Percentiles rank a stretch among this genome's conserved stretches.
Conservation (phyloP, 1,284 basidiomycete species). For the Pyrrhoderma lamaoense region DNA sequence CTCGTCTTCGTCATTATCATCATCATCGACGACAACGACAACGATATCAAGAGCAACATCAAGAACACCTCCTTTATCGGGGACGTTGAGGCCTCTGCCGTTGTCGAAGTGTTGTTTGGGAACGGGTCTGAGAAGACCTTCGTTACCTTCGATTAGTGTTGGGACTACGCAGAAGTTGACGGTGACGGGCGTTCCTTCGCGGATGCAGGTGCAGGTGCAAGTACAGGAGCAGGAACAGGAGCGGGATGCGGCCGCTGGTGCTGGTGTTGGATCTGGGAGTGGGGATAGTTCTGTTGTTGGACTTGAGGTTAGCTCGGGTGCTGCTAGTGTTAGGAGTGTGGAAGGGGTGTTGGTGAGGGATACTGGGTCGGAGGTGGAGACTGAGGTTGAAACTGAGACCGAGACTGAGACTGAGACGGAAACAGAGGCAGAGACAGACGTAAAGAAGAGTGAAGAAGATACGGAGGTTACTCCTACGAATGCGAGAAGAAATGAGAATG, state of each 20-base stretch:
- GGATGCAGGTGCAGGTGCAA: background rate
- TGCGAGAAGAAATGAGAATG: slow-evolving; percentile 38
- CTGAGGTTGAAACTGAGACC: slow-evolving; percentile 49
- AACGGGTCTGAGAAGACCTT: background rate
- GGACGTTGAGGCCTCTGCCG: slow-evolving; percentile 8
- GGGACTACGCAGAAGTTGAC: slow-evolving; percentile 11
- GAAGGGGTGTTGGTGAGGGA: slow-evolving; percentile 65
- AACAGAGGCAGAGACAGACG: slow-evolving; percentile 39
- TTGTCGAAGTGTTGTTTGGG: slow-evolving; percentile 7
- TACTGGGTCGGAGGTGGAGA: slow-evolving; percentile 41
- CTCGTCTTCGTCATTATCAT: too few species aligned
- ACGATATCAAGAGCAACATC: too few species aligned
- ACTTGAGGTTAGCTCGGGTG: slow-evolving; percentile 60
- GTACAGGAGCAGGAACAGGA: too few species aligned
- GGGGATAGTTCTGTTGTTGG: slow-evolving; percentile 55
- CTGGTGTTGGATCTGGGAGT: background rate
- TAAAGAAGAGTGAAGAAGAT: background rate
- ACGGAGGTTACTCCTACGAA: slow-evolving; percentile 34
- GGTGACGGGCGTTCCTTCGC: slow-evolving; percentile 7
- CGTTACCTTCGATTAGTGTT: background rate
- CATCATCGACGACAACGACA: too few species aligned
- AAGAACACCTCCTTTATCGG: slow-evolving; percentile 4
- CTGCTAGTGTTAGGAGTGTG: slow-evolving; percentile 41
- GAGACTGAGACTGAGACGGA: slow-evolving; percentile 38
- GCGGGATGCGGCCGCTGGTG: background rate